Percentiles rank a stretch among this genome's conserved stretches.
Evolutionary conservation across 2,329 filamentous ascomycete species (phyloP).

Genomic region (Fusarium sp.): DNA sequence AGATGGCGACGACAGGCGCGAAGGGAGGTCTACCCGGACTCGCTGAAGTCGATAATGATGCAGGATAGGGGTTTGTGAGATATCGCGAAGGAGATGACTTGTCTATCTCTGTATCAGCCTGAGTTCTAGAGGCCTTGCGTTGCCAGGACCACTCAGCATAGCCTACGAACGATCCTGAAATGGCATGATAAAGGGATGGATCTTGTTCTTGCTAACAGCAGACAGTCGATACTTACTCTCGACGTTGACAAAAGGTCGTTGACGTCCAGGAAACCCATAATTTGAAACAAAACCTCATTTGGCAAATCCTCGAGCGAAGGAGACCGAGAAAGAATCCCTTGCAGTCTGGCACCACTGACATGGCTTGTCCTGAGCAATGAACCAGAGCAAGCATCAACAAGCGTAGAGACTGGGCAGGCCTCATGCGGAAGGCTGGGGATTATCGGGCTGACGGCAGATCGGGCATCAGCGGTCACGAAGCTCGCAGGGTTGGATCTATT

Average conservation of each 20-base stretch:
- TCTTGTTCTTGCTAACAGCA: conserved; percentile 8
- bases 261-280: conserved; percentile 69
- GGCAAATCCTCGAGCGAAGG: conserved; percentile 60
- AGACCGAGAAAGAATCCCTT: conserved; percentile 3
- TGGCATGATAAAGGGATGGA: not conserved
- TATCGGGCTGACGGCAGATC: conserved; percentile 39
- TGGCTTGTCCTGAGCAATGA: not conserved
- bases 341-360: not conserved
- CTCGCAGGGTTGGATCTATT: conserved; percentile 40
- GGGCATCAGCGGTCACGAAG: conserved; percentile 50
- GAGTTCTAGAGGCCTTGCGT: conserved; percentile 8
- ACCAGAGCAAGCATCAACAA: conserved; percentile 1
- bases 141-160: not conserved
- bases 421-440: conserved; percentile 23
- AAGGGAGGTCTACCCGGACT: conserved; percentile 66
- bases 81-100: conserved; percentile 70
- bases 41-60: conserved; percentile 72
- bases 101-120: conserved; percentile 59
- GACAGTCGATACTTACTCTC: conserved; percentile 60
- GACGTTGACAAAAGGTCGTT: conserved; percentile 68
- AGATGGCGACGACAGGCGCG: conserved; percentile 67
- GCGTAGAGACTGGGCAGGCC: conserved; percentile 17
- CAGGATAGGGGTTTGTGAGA: conserved; percentile 75
- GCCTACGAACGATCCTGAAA: not conserved
- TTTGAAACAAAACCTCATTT: conserved; percentile 69